Conservation (phyloP, 2,329 filamentous ascomycete species). For the Cladosporium velox region DNA sequence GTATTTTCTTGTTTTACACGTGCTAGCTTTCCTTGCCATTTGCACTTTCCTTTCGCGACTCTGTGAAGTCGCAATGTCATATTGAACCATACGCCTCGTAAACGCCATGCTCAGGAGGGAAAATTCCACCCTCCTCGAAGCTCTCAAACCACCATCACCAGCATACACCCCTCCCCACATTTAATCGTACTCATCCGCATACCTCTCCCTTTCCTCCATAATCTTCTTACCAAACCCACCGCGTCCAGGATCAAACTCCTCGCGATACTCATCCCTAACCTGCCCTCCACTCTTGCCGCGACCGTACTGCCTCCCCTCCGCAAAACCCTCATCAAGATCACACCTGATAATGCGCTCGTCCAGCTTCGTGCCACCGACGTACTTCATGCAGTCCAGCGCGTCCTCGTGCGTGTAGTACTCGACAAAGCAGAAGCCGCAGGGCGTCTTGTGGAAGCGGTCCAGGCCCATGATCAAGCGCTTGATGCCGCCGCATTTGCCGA, state of each 20-base stretch:
- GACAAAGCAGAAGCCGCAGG: slow-evolving; percentile 98
- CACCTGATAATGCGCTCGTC: slow-evolving; percentile 96
- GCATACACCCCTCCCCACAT: background rate
- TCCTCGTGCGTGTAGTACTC: slow-evolving; percentile 99
- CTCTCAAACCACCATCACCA: background rate
- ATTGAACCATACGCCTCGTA: background rate
- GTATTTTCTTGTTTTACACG: background rate
- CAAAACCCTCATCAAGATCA: slow-evolving; percentile 92
- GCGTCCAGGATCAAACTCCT: slow-evolving; percentile 93
- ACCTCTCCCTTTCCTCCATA: slow-evolving; percentile 27
- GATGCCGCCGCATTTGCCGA: slow-evolving; percentile 78
- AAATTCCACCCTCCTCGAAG: background rate
- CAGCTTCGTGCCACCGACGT: slow-evolving; percentile 95
- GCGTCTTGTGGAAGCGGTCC: slow-evolving; percentile 95
- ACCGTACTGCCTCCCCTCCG: slow-evolving; percentile 92
- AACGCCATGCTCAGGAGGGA: background rate
- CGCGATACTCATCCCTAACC: slow-evolving; percentile 94
- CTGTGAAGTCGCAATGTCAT: background rate
- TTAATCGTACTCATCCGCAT: slow-evolving; percentile 31
- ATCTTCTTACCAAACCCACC: slow-evolving; percentile 71
- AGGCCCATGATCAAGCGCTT: slow-evolving; percentile 98
- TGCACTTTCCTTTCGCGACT: background rate
- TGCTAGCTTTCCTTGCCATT: background rate
- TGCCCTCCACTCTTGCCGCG: slow-evolving; percentile 94
- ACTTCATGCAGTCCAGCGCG: slow-evolving; percentile 97